Base-by-base conservation (phyloP, 257 asterid genomes). In the Lithospermum erythrorhizon region DNA sequence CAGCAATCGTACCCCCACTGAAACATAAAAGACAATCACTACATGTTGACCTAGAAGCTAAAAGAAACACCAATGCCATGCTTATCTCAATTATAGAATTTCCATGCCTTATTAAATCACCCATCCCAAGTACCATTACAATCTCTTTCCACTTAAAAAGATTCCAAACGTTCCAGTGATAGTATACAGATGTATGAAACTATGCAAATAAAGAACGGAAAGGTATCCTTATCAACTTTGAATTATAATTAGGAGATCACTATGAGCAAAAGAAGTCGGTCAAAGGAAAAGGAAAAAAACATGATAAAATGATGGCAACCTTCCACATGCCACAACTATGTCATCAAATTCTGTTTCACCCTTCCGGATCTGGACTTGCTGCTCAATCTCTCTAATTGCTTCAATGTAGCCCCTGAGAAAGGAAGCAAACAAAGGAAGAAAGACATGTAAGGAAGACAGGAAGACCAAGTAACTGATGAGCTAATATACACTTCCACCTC, bases 1-100 rank as follows among this genome's bases (percentile, higher is more conserved):
- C 98, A 68, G 97, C 97, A 37, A 91, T 69, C 10, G 98, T 91
- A 76, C 94, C 97, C 68, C 97, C 98, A 71, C 98, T 91, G 95
- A 59, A 75, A 78, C 55, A 69, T 30, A 64, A 68, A 20, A 10
- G 63, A 53, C 24, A 64, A 27, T 54, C 27, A 17, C 58, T 69
- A 64, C 49, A 41, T 13, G 0, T 14, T 41, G 49, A 41, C 17
- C 16, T 41, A 41, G 49, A 11, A 41, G 49, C 4, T 11, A 11
- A 14, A 41, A 41, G 49, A 41, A 41, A 14, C 18, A 41, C 49
- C 18, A 41, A 41, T 41, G 17, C 13, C 49, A 13, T 41, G 49
- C 49, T 41, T 41, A 13, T 41, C 16, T 41, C 49, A 41, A 41
- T 41, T 9, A 41, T 11, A 41, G 48, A 41, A 41, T 41, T 41